Base-by-base conservation (phyloP, 2,329 filamentous ascomycete species). In the Periconia sp. region DNA sequence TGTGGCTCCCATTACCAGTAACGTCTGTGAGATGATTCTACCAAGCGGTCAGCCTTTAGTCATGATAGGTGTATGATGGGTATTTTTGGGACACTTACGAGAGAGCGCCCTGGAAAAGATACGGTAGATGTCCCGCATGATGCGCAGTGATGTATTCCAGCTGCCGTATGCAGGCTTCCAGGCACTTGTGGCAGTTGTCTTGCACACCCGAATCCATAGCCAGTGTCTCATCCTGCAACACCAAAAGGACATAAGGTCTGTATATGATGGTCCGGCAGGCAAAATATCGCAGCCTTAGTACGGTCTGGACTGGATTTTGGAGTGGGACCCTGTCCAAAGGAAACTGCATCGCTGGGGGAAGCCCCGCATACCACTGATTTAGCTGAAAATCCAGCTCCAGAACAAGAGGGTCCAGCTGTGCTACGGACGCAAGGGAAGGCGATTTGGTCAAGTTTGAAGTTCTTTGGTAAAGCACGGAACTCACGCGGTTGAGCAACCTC, bases 201-300 rank as follows among this genome's bases (percentile, higher is more conserved):
- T 87, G 83, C 47, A 93, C 89, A 11, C 84, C 81, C 11, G 84
- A 85, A 73, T 93, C 89, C 63, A 88, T 73, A 14, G 87, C 83
- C 19, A 88, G 82, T 60, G 85, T 85, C 64, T 92, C 89, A 56
- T 92, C 90, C 65, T 92, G 87, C 19, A 94, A 75, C 1, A 92
- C 90, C 11, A 89, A 88, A 54, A 92, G 78, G 56, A 93, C 90
- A 70, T 93, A 93, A 0, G 90, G 90, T 27, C 90, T 83, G 75
- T 91, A 93, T 60, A 94, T 93, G 64, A 93, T 92, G 23, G 90
- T 93, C 52, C 89, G 86, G 72, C 90, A 94, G 41, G 90, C 90
- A 71, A 91, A 92, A 76, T 93, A 94, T 30, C 90, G 84, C 55
- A 93, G 78, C 44, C 90, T 82, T 46, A 94, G 77, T 8, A 93